Evolutionary conservation across 306 rosid species (phyloP).

Genomic region (Prunus kanzakura): DNA sequence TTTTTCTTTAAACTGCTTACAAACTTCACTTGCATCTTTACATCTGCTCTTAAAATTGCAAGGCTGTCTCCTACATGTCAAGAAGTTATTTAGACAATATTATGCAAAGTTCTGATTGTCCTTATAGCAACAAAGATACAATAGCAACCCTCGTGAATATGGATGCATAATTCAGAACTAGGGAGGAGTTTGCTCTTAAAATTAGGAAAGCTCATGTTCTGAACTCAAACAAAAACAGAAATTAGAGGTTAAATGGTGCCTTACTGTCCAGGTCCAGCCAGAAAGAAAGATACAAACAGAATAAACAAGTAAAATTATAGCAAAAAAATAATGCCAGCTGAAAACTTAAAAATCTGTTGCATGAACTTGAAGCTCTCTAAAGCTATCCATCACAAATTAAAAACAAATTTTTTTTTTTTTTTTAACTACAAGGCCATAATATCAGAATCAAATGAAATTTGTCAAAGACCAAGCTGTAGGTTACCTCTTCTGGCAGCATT

Average conservation of each 20-base stretch:
- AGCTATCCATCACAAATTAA: background rate
- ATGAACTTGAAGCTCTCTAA: background rate
- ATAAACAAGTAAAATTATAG: background rate
- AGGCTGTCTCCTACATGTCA: too few relatives aligned
- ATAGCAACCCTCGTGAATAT: too few relatives aligned
- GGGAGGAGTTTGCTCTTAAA: background rate
- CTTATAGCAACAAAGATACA: background rate
- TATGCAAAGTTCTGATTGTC: background rate
- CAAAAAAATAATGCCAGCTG: background rate
- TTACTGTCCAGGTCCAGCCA: background rate
- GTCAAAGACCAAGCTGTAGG: conserved; percentile 5
- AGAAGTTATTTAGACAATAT: too few relatives aligned
- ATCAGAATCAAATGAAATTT: background rate
- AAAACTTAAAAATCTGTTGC: background rate
- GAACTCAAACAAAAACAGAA: background rate
- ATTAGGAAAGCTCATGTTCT: background rate
- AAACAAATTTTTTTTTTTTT: background rate
- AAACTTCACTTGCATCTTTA: too few relatives aligned
- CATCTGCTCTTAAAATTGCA: too few relatives aligned
- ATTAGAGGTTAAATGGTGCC: background rate
- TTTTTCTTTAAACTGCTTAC: too few relatives aligned
- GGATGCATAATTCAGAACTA: background rate
- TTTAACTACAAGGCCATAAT: background rate
- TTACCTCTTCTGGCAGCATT: conserved; percentile 69
- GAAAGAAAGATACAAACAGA: background rate